Conservation (phyloP, 1,284 basidiomycete genomes). For the Marasmius tenuissimus region DNA sequence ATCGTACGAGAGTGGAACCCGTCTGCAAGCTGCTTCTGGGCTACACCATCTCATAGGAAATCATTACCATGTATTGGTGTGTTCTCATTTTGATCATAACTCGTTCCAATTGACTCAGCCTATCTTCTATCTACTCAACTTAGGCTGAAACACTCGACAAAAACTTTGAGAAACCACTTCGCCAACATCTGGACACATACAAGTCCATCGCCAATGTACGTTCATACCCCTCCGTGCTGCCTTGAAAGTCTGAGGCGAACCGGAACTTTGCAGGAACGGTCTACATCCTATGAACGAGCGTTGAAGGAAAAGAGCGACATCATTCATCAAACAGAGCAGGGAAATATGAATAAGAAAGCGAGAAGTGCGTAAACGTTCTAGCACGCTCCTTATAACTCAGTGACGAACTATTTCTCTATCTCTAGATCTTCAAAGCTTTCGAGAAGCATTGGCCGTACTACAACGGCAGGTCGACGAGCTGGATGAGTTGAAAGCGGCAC, state of each 20-base stretch:
- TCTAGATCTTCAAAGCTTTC: constrained; percentile 81
- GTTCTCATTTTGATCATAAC: constrained; percentile 21
- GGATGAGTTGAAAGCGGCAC: constrained; percentile 76
- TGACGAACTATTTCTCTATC: constrained; percentile 3
- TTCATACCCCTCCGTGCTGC: constrained; percentile 12
- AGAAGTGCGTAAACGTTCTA: constrained; percentile 61
- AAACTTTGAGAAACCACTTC: constrained; percentile 87
- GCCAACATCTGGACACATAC: constrained; percentile 84
- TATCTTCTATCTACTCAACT: background rate
- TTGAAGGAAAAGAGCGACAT: constrained; percentile 81
- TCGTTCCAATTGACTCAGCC: background rate
- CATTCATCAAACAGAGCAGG: constrained; percentile 88
- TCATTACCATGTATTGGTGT: constrained; percentile 87
- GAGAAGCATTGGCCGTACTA: constrained; percentile 79
- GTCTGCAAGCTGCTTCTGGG: constrained; percentile 83
- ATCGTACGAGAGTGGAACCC: constrained; percentile 73
- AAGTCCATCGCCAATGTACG: constrained; percentile 69
- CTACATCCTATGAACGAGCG: constrained; percentile 75
- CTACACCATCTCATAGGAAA: constrained; percentile 91
- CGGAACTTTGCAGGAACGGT: constrained; percentile 60
- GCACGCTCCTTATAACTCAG: constrained; percentile 5
- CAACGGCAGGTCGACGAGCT: constrained; percentile 89
- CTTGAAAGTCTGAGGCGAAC: constrained; percentile 9
- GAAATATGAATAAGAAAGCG: constrained; percentile 83
- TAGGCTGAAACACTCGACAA: constrained; percentile 86